A percentile compares a stretch with the other conserved stretches of the same genome.
phyloP scores from a whole-genome alignment of 148 eudicot genomes.

The Camellia japonica region DNA sequence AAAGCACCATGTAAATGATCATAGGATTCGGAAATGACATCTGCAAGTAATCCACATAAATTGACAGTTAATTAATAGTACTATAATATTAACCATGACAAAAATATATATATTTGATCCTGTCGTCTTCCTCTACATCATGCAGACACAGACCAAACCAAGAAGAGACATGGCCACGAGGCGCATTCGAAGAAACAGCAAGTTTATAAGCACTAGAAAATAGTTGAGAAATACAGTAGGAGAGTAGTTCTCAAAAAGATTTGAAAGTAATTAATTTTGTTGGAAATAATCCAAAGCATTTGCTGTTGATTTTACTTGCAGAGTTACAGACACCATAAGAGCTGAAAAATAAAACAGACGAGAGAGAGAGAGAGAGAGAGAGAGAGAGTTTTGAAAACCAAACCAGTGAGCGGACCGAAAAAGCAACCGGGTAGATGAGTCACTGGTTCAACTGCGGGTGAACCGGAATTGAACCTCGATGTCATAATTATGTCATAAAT shows the following conservation, averaged over 20 bases:
- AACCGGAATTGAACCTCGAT: no score
- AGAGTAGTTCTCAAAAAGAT: no score
- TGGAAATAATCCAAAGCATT: neutral
- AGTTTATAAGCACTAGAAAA: neutral
- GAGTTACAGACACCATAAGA: neutral
- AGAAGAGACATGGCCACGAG: neutral
- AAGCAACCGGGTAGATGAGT: no score
- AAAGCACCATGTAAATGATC: conserved; percentile 3
- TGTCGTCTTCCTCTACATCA: neutral
- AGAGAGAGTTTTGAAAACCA: no score
- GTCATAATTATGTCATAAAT: no score
- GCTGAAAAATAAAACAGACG: neutral
- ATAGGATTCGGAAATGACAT: conserved; percentile 66
- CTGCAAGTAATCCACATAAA: conserved; percentile 33
- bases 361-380: no score
- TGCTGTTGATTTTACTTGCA: neutral
- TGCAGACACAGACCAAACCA: neutral
- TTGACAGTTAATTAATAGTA: neutral
- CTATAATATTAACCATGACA: neutral
- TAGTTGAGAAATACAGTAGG: neutral
- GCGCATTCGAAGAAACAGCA: neutral
- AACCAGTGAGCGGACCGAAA: no score
- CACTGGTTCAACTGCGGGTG: no score
- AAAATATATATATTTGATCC: neutral
- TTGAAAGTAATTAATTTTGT: no score